Evolutionary conservation across 352 stramenopile genomes (phyloP), one percentile per base, ranked within the genome.

Genomic region (Pythium plurisporium): DNA sequence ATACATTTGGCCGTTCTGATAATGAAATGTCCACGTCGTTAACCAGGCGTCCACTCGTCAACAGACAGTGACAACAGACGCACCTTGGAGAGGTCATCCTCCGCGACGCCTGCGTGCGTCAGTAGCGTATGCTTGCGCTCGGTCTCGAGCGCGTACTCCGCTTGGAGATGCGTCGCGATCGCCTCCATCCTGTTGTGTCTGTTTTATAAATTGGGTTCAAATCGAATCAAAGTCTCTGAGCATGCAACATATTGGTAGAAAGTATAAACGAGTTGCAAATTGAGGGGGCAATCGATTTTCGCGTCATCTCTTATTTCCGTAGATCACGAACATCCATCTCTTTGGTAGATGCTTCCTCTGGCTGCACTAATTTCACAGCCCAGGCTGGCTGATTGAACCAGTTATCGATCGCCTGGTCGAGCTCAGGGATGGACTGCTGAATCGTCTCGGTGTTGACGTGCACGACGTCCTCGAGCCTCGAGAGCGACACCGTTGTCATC

Each of bases 61-160:
- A n/a, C n/a, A n/a, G n/a, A n/a, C n/a, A n/a, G n/a, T n/a, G 19
- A 44, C 36, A 25, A 22, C 22, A 51, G 3, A 29, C 29, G 38
- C 4, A 79, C 73, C 58, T 77, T 77, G 15, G 73, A 82, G 7
- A 82, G 55, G 15, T 82, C 60, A 2, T 78, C 68, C 59, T 82
- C 73, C 19, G 37, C 17, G 23, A 82, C 51, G 5, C 68, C 73
- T 10, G 51, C 67, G 19, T 20, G 47, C 26, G 23, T 48, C 61
- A 82, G 60, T 15, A 82, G 55, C 29, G 38, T 50, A 25, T 49
- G 41, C 58, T 68, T 73, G 19, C 70, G 68, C 57, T 70, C 55
- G 4, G 62, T 69, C 52, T 71, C 65, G 29, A 78, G 65, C 63
- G 27, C 68, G 37, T 73, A 67, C 53, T 79, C 73, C 6, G 42